Evolutionary conservation across 1,284 basidiomycete species (phyloP), one percentile per base, ranked within the genome.

Genomic region (Apiotrichum porosum): DNA sequence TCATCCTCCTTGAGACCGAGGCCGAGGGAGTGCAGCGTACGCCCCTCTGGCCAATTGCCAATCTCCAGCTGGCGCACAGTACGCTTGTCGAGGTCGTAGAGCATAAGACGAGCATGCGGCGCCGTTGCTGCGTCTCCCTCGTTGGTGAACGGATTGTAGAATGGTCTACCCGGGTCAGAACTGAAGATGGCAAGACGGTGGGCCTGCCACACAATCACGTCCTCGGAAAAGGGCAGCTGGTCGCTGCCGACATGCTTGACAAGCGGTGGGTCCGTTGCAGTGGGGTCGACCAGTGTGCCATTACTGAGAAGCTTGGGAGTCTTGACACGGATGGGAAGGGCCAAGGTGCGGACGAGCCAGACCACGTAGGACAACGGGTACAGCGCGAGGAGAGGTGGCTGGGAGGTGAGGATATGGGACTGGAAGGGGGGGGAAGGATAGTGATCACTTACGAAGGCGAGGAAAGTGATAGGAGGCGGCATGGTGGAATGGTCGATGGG

Each of bases 321-420:
- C 23, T 26, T 34, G 28, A 31, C 9, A 3, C 21, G 26, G 14
- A 36, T 35, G 6, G 35, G 18, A 9, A 37, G 6, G 13, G 9
- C 32, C 5, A 44, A 3, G 6, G 36, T 32, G 35, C 43, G 43
- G 1, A 31, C 6, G 8, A 44, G 26, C 10, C 13, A 31, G 3
- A 37, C 3, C 15, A n/a, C 36, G 37, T 44, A 44, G 15, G 41
- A 39, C 5, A 43, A 6, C 5, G 50, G 50, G 37, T 52, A 52
- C 26, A 52, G 50, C 6, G 37, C 30, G 2, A 52, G 45, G 12
- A 52, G 45, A 10, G 45, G 50, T 6, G 50, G 45, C 50, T 52
- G 39, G 17, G 30, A 23, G 37, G n/a, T 39, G n/a, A 28, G 37
- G 9, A 14, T 2, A 3, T 10, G 4, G 24, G 9, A 5, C n/a